Evolutionary conservation across 441 rosid species (phyloP).

Genomic region (Macaranga tanarius): DNA sequence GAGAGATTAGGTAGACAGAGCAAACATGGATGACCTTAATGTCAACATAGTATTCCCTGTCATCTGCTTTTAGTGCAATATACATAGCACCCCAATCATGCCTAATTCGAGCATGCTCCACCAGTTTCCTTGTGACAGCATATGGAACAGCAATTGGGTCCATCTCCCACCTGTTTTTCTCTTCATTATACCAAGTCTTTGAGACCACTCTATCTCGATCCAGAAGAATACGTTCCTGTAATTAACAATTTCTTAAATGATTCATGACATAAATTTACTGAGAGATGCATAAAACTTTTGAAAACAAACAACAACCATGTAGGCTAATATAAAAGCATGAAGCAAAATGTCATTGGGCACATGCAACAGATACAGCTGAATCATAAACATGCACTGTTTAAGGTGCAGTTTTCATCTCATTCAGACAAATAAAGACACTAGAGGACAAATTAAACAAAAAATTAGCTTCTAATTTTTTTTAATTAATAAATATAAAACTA

Average conservation of each 20-base stretch:
- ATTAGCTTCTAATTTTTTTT: neutral
- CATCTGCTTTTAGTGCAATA: conserved; percentile 79
- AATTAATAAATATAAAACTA: neutral
- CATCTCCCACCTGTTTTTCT: conserved; percentile 85
- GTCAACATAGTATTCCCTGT: conserved; percentile 69
- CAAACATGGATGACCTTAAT: conserved; percentile 55
- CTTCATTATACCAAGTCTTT: conserved; percentile 87
- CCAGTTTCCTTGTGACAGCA: conserved; percentile 80
- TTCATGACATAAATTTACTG: conserved; percentile 14
- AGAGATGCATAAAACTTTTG: conserved; percentile 14
- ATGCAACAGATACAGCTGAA: neutral
- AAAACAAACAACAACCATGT: neutral
- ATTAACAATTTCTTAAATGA: conserved; percentile 15
- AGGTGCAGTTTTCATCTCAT: conserved; percentile 1
- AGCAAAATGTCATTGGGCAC: conserved; percentile 3
- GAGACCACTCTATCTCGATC: conserved; percentile 92
- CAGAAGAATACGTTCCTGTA: conserved; percentile 77
- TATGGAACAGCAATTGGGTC: conserved; percentile 82
- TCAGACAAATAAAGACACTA: neutral
- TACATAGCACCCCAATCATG: conserved; percentile 95
- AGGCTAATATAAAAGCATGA: neutral
- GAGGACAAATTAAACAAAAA: neutral
- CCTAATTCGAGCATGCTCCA: conserved; percentile 80
- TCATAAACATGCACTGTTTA: neutral
- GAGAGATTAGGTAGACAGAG: conserved; percentile 17